phyloP scores from a whole-genome alignment of 1,139 yeast species.

The Hansenula sp. region DNA sequence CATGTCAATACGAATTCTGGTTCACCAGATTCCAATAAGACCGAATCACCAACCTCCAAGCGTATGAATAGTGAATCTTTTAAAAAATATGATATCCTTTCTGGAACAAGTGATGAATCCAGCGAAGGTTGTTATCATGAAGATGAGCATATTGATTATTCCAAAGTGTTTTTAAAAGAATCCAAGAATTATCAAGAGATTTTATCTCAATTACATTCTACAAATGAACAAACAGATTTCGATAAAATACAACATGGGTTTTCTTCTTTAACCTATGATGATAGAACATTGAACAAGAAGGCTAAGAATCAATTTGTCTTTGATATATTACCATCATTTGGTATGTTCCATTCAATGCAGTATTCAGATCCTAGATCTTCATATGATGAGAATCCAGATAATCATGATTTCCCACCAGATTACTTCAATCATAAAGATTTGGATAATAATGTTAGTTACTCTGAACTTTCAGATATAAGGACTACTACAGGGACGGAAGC shows the following conservation, averaged over 20 bases:
- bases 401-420: slow-evolving; percentile 1
- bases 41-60: no score
- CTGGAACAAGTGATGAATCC: background rate
- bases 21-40: no score
- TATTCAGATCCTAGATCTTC: slow-evolving; percentile 29
- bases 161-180: background rate
- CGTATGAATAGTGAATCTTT: no score
- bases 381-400: background rate
- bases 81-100: no score
- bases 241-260: background rate
- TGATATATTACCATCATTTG: slow-evolving; percentile 56
- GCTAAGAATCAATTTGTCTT: background rate
- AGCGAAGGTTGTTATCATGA: background rate
- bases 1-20: no score
- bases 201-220: background rate
- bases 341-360: slow-evolving; percentile 54
- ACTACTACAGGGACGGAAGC: no score
- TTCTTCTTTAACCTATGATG: background rate
- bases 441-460: no score
- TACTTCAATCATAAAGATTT: background rate
- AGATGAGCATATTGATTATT: background rate
- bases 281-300: background rate
- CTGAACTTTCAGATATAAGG: no score
- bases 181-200: background rate
- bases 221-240: background rate